Base-by-base conservation (phyloP, 2,329 filamentous ascomycete species). In the Colletotrichum lindemuthianum region DNA sequence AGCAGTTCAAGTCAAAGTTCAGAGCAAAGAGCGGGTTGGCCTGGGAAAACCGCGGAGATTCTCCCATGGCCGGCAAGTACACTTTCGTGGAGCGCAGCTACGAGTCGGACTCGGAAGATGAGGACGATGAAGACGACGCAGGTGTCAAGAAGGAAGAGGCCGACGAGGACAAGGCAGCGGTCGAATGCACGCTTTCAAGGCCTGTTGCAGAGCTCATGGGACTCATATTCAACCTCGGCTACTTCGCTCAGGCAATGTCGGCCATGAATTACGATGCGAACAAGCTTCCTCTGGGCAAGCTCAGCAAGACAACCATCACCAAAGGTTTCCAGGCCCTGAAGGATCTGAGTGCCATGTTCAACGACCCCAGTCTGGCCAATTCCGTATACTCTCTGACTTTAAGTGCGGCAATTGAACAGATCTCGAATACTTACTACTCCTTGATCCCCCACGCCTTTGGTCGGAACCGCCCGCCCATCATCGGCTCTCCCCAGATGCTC, bases 371-470 rank as follows among this genome's bases (percentile, higher is more conserved):
- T 4, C 74, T 86, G 0, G 85, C 86, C 0, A 58, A 70, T 0
- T 74, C 77, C 10, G 73, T 78, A 45, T 84, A 87, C 71, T 71
- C 72, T 5, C 79, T 73, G 44, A 64, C 66, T 3, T 73, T 79
- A 34, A 32, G 56, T 6, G 47, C 67, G 1, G 86, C 87, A 0
- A 82, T 84, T 1, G 88, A 91, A 69, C 73, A 85, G 0, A 79
- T 95, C 2, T 94, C 92, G 37, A 94, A 96, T 71, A 79, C 83
- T 10, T 97, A 92, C 77, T 96, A 94, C 75, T 91, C 90, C 0
- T 79, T 91, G 44, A 96, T 97, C 66, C 93, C 93, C 0, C 93
- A 97, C 72, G 86, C 81, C 37, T 95, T 96, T 75, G 92, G 92
- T 8, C 89, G 92, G 37, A 86, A 86, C 48, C 83, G 89, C 0